phyloP scores from a whole-genome alignment of 2,329 filamentous ascomycete species.

The Trichothecium roseum region DNA sequence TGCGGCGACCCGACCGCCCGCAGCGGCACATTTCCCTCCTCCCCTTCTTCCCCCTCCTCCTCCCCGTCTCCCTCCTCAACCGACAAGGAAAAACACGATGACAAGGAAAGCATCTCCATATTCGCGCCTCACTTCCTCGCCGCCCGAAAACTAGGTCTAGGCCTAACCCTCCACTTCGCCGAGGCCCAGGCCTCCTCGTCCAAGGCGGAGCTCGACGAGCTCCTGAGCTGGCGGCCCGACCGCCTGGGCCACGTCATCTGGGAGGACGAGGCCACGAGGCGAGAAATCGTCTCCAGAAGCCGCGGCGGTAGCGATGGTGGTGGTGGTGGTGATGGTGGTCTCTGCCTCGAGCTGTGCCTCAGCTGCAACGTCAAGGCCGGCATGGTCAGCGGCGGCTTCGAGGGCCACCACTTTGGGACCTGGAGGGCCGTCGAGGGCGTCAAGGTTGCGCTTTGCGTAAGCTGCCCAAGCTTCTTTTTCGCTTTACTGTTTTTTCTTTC shows the following conservation, averaged over 20 bases:
- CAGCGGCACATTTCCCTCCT: too few species aligned
- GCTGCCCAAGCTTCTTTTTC: constrained; percentile 23
- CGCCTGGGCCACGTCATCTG: constrained; percentile 73
- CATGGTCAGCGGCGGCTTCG: constrained; percentile 56
- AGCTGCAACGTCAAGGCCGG: constrained; percentile 72
- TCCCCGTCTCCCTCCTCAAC: too few species aligned
- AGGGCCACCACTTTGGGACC: constrained; percentile 67
- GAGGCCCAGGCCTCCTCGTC: constrained; percentile 51
- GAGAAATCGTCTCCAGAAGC: too few species aligned
- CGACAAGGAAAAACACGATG: too few species aligned
- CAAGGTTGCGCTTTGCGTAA: constrained; percentile 57
- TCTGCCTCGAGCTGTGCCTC: constrained; percentile 68
- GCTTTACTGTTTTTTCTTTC: too few species aligned
- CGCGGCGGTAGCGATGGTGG: too few species aligned
- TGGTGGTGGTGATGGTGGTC: constrained; percentile 28
- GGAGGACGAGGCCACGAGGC: constrained; percentile 49
- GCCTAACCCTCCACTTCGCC: constrained; percentile 68
- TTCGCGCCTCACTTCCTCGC: constrained; percentile 49
- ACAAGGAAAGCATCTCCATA: constrained; percentile 48
- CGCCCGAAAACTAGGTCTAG: constrained; percentile 45
- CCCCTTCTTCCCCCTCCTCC: too few species aligned
- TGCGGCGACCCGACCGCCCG: constrained; percentile 57
- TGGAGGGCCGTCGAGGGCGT: constrained; percentile 53
- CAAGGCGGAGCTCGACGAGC: constrained; percentile 47
- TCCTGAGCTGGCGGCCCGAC: constrained; percentile 57